These are phyloP conservation scores for Geoglossum glabrum DNA, from an alignment of 495 filamentous ascomycete species.

Conservation along the genomic window DNA sequence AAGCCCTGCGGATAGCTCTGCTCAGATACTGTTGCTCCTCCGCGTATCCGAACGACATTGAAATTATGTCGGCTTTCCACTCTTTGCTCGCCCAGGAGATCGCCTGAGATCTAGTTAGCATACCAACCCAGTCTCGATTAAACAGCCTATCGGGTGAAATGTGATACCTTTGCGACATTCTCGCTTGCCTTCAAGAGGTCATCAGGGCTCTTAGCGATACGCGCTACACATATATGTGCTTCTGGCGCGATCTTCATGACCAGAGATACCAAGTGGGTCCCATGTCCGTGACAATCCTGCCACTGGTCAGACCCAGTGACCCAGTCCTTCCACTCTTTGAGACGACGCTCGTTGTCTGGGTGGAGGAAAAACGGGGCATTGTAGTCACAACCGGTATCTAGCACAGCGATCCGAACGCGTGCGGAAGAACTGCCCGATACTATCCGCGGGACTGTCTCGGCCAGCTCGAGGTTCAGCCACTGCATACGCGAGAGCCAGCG, in stretches of 20 bases:
- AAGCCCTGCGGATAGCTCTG: neutral
- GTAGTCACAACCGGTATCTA: neutral
- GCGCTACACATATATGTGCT: neutral
- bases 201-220: neutral
- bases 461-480: no score
- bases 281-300: neutral
- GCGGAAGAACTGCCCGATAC: neutral
- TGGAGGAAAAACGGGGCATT: neutral
- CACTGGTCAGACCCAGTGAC: neutral
- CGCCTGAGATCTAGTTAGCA: neutral
- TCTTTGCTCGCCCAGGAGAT: neutral
- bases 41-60: neutral
- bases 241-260: neutral
- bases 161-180: neutral
- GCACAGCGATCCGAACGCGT: neutral
- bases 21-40: neutral
- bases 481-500: no score
- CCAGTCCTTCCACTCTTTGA: neutral
- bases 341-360: neutral
- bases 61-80: neutral
- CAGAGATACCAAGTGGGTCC: neutral
- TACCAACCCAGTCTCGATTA: neutral
- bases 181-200: neutral
- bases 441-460: no score
- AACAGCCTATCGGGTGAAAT: no score